These are phyloP conservation scores for Parasitella parasitica DNA, from an alignment of 371 early-diverging fungal genomes.

Conservation along the genomic window DNA sequence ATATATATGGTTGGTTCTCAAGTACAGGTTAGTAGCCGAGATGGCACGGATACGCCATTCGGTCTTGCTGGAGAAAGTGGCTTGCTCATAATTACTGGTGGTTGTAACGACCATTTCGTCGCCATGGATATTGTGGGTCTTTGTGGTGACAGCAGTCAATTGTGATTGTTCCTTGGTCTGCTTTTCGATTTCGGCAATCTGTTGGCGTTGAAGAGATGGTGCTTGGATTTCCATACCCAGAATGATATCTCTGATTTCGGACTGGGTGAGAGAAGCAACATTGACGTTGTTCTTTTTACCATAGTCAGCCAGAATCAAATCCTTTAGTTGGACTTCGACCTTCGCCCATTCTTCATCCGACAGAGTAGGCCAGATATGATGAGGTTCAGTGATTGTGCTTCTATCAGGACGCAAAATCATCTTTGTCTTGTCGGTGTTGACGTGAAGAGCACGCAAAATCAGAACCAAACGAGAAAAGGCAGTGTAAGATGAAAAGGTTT, in stretches of 20 bases:
- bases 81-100: constrained; percentile 95
- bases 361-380: constrained; percentile 97
- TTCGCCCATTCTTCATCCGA: constrained; percentile 98
- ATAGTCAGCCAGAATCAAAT: constrained; percentile 97
- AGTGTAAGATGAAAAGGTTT: constrained; percentile 93
- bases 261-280: constrained; percentile 92
- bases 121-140: constrained; percentile 96
- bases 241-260: constrained; percentile 99
- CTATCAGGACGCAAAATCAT: constrained; percentile 94
- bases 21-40: constrained; percentile 89
- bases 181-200: constrained; percentile 96
- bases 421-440: constrained; percentile 96
- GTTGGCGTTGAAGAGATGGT: constrained; percentile 95
- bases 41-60: constrained; percentile 98
- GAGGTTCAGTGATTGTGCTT: constrained; percentile 89
- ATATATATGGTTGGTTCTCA: constrained; percentile 96
- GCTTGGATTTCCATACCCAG: constrained; percentile 99
- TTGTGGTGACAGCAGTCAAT: constrained; percentile 94
- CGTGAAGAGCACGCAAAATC: constrained; percentile 94
- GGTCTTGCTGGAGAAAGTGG: constrained; percentile 96
- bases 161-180: constrained; percentile 91
- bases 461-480: constrained; percentile 97
- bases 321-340: constrained; percentile 95
- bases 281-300: constrained; percentile 99
- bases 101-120: constrained; percentile 98